Conservation (phyloP, 2,329 filamentous ascomycete species). For the Calonectria ilicicola region DNA sequence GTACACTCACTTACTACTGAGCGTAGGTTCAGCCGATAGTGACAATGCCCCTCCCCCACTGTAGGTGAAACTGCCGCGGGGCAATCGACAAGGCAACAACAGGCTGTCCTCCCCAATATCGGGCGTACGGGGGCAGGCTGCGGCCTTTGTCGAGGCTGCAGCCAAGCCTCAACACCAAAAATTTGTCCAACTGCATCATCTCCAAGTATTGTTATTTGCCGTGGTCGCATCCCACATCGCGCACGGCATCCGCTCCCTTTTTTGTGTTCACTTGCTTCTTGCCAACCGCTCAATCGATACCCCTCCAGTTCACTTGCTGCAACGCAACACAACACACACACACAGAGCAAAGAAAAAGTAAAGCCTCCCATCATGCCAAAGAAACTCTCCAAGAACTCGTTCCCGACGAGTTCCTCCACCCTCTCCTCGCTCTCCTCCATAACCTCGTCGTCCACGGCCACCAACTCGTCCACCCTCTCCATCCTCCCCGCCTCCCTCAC, state of each 20-base stretch:
- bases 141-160: not conserved
- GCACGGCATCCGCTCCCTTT: not conserved
- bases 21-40: not conserved
- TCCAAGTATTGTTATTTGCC: not conserved
- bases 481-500: slow-evolving; percentile 56
- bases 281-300: not conserved
- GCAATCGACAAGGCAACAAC: not conserved
- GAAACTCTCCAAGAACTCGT: slow-evolving; percentile 46
- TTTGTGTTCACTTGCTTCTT: too few relatives aligned
- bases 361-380: slow-evolving; percentile 42
- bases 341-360: not conserved
- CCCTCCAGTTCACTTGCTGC: not conserved
- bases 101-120: slow-evolving; percentile 13
- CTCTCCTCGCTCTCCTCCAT: slow-evolving; percentile 36
- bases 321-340: too few relatives aligned
- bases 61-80: slow-evolving; percentile 8
- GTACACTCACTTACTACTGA: too few relatives aligned
- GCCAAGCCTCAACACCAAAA: slow-evolving; percentile 17
- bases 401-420: slow-evolving; percentile 35
- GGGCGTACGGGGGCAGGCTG: not conserved
- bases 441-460: slow-evolving; percentile 29
- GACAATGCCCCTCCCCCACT: slow-evolving; percentile 5
- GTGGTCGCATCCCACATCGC: not conserved
- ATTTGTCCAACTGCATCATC: not conserved
- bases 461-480: slow-evolving; percentile 30